Conservation (phyloP, 768 basidiomycete genomes). For the Cyathus striatus region DNA sequence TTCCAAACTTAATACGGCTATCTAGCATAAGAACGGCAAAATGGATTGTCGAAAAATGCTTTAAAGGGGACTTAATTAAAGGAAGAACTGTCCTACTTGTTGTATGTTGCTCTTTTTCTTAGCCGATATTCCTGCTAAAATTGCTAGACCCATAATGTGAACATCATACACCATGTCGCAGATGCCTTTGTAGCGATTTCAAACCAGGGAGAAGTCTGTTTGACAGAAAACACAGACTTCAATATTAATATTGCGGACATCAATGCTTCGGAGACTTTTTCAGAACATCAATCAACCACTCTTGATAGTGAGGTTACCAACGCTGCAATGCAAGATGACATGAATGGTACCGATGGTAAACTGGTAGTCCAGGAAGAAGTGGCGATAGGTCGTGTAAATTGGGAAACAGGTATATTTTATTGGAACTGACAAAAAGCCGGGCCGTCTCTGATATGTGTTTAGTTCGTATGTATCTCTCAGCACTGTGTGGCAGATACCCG, state of each 20-base stretch:
- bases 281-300: too few species aligned
- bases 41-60: slow-evolving; percentile 70
- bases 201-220: too few species aligned
- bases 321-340: background rate
- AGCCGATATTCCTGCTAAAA: background rate
- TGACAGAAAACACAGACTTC: too few species aligned
- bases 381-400: slow-evolving; percentile 52
- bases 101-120: slow-evolving; percentile 20
- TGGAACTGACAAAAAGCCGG: background rate
- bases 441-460: slow-evolving; percentile 14
- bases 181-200: slow-evolving; percentile 1
- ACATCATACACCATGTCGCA: slow-evolving; percentile 1
- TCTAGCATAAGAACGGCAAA: slow-evolving; percentile 65
- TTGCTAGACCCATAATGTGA: slow-evolving; percentile 18
- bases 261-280: too few species aligned
- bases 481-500: slow-evolving; percentile 25
- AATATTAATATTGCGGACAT: too few species aligned
- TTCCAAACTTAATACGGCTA: too few species aligned
- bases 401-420: slow-evolving; percentile 28
- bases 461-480: slow-evolving; percentile 27
- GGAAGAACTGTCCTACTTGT: slow-evolving; percentile 80
- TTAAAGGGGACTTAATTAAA: slow-evolving; percentile 68
- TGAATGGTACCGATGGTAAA: slow-evolving; percentile 35
- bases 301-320: background rate
- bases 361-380: slow-evolving; percentile 61